These are phyloP conservation scores for Pyrenophora tritici-repentis DNA, from an alignment of 2,329 filamentous ascomycete genomes.

Conservation along the genomic window DNA sequence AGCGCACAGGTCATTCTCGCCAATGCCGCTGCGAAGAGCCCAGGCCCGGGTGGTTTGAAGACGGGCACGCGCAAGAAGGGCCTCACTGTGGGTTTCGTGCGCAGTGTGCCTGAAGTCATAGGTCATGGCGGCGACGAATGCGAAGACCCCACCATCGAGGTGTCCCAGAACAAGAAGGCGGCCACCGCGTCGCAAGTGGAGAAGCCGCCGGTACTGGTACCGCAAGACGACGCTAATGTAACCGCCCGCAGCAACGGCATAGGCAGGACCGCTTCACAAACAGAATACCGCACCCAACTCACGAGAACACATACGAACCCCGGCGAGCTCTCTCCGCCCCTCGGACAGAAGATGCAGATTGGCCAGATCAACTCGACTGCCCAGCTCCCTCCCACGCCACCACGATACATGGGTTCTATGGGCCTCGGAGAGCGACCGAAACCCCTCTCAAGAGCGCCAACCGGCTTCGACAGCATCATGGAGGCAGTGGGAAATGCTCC, in stretches of 20 bases:
- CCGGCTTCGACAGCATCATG: slow-evolving; percentile 38
- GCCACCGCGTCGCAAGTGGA: slow-evolving; percentile 24
- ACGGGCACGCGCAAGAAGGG: slow-evolving; percentile 62
- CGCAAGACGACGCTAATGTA: slow-evolving; percentile 40
- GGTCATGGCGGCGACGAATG: slow-evolving; percentile 91
- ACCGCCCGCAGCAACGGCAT: slow-evolving; percentile 34
- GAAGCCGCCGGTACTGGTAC: slow-evolving; percentile 22
- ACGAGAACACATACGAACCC: slow-evolving; percentile 42
- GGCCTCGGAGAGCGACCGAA: slow-evolving; percentile 43
- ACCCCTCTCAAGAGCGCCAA: slow-evolving; percentile 38
- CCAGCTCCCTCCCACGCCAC: slow-evolving; percentile 31
- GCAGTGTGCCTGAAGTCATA: slow-evolving; percentile 77
- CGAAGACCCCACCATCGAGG: slow-evolving; percentile 71
- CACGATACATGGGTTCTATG: slow-evolving; percentile 41
- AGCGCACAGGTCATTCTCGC: slow-evolving; percentile 51
- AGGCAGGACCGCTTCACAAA: slow-evolving; percentile 33
- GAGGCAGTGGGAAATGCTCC: slow-evolving; percentile 8
- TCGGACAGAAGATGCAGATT: slow-evolving; percentile 45
- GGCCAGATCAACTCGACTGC: slow-evolving; percentile 43
- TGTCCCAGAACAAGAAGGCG: slow-evolving; percentile 62
- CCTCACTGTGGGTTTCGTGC: slow-evolving; percentile 74
- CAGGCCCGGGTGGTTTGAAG: slow-evolving; percentile 45
- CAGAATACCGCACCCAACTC: slow-evolving; percentile 36
- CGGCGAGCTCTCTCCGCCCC: slow-evolving; percentile 44
- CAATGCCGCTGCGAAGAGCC: slow-evolving; percentile 43